Evolutionary conservation across 164 flowering plant genomes (phyloP).

Genomic region (Taxillus chinensis): DNA sequence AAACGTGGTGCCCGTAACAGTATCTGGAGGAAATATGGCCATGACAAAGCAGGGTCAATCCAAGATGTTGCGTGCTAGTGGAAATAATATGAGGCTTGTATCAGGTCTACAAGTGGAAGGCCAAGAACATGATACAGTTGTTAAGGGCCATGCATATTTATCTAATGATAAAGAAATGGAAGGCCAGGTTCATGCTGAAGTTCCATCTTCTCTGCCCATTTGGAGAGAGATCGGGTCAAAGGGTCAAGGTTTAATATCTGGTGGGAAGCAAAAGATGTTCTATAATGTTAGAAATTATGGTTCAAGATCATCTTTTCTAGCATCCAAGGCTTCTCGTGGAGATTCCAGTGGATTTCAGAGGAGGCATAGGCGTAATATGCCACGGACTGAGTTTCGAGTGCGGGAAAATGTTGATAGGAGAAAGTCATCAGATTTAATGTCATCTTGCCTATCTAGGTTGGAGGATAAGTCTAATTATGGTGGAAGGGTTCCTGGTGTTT

Average conservation of each 20-base stretch:
- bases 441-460: conserved; percentile 16
- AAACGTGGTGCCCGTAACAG: conserved; percentile 17
- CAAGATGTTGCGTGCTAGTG: conserved; percentile 16
- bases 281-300: conserved; percentile 45
- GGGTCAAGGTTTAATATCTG: conserved; percentile 30
- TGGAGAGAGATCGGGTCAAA: conserved; percentile 26
- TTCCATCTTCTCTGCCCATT: conserved; percentile 17
- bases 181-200: conserved; percentile 19
- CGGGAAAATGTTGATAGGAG: conserved; percentile 50
- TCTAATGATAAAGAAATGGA: conserved; percentile 23
- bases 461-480: conserved; percentile 32
- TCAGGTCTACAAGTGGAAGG: conserved; percentile 18
- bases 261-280: conserved; percentile 44
- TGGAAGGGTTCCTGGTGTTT: conserved; percentile 26
- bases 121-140: conserved; percentile 16
- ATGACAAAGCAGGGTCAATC: conserved; percentile 12
- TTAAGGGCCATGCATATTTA: conserved; percentile 10
- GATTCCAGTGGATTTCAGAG: conserved; percentile 55
- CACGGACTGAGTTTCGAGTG: conserved; percentile 66
- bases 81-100: conserved; percentile 13
- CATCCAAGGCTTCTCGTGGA: conserved; percentile 25
- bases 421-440: conserved; percentile 13
- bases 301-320: conserved; percentile 26
- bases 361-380: conserved; percentile 38
- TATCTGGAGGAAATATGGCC: conserved; percentile 11